Evolutionary conservation across 495 filamentous ascomycete genomes (phyloP), one percentile per base, ranked within the genome.

Genomic region (Parathielavia hyrcaniae): DNA sequence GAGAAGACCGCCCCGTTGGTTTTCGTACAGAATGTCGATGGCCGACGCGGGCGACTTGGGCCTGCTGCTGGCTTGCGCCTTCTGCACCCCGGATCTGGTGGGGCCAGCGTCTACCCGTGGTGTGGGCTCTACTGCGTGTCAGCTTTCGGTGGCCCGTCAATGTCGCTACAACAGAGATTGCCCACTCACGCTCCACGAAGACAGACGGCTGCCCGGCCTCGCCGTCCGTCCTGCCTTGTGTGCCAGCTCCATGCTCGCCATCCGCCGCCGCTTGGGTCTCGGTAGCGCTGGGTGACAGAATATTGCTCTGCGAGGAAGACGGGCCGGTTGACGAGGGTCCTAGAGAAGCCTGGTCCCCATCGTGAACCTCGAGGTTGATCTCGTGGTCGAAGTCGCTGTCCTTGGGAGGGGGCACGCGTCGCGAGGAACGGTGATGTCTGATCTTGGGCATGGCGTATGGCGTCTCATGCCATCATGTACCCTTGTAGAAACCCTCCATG

Each of bases 1-100:
- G 57, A 92, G 72, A 66, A 96, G 97, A 36, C 79, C 74, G 19
- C 89, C 89, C 17, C 89, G 78, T 67, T 95, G 85, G 67, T 99
- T 97, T 71, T 99, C 95, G 67, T 96, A 97, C 9, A 99, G 80
- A 12, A 97, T 81, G 58, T 99, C 95, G 32, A 98, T 81, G 13
- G 76, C 81, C 4, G 81, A 73, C 60, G 88, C 85, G 22, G 64
- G 64, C 9, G 65, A 60, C 58, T 64, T 69, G 59, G 55, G 47
- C 26, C 40, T 58, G 26, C 51, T n/a, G 22, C 43, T 51, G 55
- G 13, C 57, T 58, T 56, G 44, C 20, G 39, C 10, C 13, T 26
- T 58, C 17, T 47, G 45, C 10, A 17, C 9, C 39, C 5, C 13
- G 8, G 50, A 19, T 32, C 20, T 20, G 19, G 39, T 16, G 14